Evolutionary conservation across 139 green algal species (phyloP).

Genomic region (Ulvella scutata): DNA sequence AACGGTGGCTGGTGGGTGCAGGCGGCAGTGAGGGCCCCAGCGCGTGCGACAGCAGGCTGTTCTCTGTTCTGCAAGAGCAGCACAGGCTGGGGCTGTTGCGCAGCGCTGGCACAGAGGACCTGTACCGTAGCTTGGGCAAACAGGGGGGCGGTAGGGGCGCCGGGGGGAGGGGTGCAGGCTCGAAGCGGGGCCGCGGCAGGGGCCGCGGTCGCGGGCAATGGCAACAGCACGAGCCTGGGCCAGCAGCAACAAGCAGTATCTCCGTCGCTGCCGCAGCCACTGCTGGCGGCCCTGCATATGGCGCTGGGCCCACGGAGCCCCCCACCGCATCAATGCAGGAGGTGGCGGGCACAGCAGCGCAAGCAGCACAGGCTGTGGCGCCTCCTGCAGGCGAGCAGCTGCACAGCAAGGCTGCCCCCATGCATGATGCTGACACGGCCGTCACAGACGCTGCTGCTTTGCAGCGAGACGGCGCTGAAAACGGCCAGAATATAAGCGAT

Average conservation of each 20-base stretch:
- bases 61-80: background rate
- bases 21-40: background rate
- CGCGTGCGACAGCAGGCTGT: background rate
- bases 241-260: background rate
- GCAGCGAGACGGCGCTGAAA: too few species aligned
- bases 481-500: too few species aligned
- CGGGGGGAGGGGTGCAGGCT: background rate
- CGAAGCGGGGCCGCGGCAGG: background rate
- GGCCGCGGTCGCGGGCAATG: background rate
- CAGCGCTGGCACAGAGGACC: background rate
- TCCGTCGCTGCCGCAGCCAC: background rate
- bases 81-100: background rate
- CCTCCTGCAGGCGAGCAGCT: too few species aligned
- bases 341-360: too few species aligned
- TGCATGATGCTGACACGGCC: too few species aligned
- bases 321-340: too few species aligned
- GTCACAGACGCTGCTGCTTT: too few species aligned
- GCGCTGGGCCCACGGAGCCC: background rate
- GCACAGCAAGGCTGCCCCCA: too few species aligned
- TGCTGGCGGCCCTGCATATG: background rate
- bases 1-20: too few species aligned
- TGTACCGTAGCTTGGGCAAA: background rate
- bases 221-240: background rate
- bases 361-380: background rate
- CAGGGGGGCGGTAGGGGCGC: background rate